Evolutionary conservation across 305 asterid species (phyloP), one percentile per base, ranked within the genome.

Genomic region (Rubia peregrina): DNA sequence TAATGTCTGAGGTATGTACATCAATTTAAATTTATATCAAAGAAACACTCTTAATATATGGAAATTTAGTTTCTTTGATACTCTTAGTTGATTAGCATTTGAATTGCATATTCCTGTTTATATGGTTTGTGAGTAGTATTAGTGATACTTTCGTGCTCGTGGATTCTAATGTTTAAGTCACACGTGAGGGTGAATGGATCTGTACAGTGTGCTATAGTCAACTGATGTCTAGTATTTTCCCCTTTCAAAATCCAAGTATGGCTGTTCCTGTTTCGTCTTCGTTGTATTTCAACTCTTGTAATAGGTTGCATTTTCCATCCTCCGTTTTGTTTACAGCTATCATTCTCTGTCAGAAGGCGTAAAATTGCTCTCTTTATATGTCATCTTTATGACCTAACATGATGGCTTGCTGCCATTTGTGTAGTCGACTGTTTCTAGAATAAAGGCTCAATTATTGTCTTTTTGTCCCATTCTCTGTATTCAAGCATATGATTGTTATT

Each of bases 1-100:
- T 80, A 19, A 85, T 83, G 82, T 87, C 85, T 12, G 85, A 78
- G 85, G 82, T 79, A 74, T 71, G 71, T 21, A 17, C 57, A 5
- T 26, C 40, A 7, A 44, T 10, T 66, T 41, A 26, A 65, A 59
- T 60, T 44, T 75, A n/a, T 65, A 44, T 55, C 6, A 2, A 40
- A 19, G 36, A 42, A 42, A n/a, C 6, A 26, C 41, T 49, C 60
- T 43, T 66, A 26, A 44, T 41, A 44, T 12, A 22, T 22, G 19
- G 41, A 59, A 42, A 26, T 49, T 66, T 57, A 1, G 59, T 22
- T 44, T 33, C 59, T 46, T 13, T 17, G 5, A 24, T 26, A 1
- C 55, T 48, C 55, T 13, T 14, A 48, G 11, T 48, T 16, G 5
- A 33, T 6, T 10, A 42, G 46, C 11, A 7, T 42, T 42, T 42